phyloP scores from a whole-genome alignment of 495 filamentous ascomycete genomes.

The Penicillium canariense region DNA sequence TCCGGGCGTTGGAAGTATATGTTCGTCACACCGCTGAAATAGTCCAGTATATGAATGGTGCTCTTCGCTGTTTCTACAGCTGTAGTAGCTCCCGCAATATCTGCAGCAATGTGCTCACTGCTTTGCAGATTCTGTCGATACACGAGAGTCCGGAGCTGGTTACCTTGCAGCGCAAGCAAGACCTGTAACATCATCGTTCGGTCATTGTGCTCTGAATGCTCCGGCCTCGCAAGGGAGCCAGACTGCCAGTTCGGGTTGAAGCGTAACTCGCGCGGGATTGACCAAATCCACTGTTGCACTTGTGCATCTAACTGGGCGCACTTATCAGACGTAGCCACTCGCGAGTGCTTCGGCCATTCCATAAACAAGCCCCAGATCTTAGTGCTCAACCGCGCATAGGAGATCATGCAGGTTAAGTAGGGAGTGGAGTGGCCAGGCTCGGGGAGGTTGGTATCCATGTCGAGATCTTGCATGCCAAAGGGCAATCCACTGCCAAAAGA shows the following conservation, averaged over 20 bases:
- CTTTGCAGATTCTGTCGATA: constrained; percentile 76
- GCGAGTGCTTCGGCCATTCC: constrained; percentile 45
- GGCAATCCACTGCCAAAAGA: constrained; percentile 78
- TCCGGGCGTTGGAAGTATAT: constrained; percentile 75
- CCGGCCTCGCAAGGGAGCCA: neutral
- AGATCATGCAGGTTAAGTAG: constrained; percentile 54
- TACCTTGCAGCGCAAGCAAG: constrained; percentile 63
- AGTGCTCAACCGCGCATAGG: constrained; percentile 67
- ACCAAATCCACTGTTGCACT: constrained; percentile 72
- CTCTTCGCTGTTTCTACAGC: constrained; percentile 75
- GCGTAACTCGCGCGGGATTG: constrained; percentile 52
- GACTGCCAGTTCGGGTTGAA: constrained; percentile 46
- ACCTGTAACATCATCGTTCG: constrained; percentile 44
- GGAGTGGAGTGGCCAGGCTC: constrained; percentile 52
- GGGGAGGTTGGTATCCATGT: constrained; percentile 73
- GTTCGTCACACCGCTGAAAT: constrained; percentile 67
- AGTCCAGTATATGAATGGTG: constrained; percentile 68
- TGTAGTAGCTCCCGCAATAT: constrained; percentile 59
- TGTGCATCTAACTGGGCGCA: constrained; percentile 70
- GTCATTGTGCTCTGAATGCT: constrained; percentile 31
- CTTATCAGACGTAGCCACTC: constrained; percentile 54
- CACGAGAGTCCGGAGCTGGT: constrained; percentile 77
- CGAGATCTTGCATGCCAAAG: constrained; percentile 73
- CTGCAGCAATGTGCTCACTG: constrained; percentile 65
- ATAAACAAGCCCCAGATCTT: constrained; percentile 68